Evolutionary conservation across 139 green algal genomes (phyloP), one percentile per base, ranked within the genome.

Genomic region (Deuterostichococcus epilithicus): DNA sequence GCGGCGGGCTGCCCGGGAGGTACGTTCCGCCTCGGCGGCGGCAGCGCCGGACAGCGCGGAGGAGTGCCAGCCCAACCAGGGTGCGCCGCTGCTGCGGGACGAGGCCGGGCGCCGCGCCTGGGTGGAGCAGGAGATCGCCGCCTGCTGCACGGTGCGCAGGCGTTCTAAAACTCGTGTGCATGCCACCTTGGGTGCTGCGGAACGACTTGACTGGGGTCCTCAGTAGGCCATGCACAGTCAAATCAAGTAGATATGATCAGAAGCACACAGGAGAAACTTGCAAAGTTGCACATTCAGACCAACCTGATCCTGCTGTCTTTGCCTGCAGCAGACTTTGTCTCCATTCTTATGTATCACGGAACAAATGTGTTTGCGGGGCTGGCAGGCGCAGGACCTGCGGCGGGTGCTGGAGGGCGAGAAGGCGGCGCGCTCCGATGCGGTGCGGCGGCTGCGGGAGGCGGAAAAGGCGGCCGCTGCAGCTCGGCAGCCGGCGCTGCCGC

Each of bases 401-500:
- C 81, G 87, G 59, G 85, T 95, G 52, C 81, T 95, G 36, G 92
- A 96, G 34, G 92, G 88, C 0, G 92, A 96, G 84, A 87, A 94
- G 65, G 92, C 89, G 42, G 86, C 83, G 81, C 82, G 86, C 36
- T 76, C 70, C 26, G 87, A 90, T 65, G 80, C 73, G 5, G 82
- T 82, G 5, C 72, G 79, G 38, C 79, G 75, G 76, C 82, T 92
- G 80, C 72, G 78, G 6, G 82, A 94, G 33, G 81, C 93, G 44
- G 83, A 93, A 80, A 88, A 88, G 86, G 78, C 81, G 60, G 79
- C 94, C 28, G 82, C 85, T 6, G 72, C 79, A 25, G 68, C 47
- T 36, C 52, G 25, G 45, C 47, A 47, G 36, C 35, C n/a, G 63
- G 45, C 65, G 47, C 67, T 25, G 67, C 58, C 3, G 30, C 72